Base-by-base conservation (phyloP, 352 stramenopile genomes). In the Globisporangium cederbergense region DNA sequence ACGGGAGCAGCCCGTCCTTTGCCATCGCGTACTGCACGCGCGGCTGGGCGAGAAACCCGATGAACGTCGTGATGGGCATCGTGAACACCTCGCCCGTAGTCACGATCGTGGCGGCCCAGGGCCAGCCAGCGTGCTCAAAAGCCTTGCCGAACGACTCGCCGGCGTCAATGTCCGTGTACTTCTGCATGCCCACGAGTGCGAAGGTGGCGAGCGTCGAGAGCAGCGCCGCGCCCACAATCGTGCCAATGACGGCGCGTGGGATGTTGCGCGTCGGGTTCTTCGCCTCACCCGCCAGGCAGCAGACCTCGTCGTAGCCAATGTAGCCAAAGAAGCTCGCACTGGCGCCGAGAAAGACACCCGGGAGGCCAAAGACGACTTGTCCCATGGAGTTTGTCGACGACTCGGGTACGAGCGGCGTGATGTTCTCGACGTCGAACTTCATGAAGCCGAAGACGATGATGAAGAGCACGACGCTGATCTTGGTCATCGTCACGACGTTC, bases 231-330 rank as follows among this genome's bases (percentile, higher is more conserved):
- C 91, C 83, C 11, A 89, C 49, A 53, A 98, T 86, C 2, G 92
- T 98, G 2, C 84, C 88, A 22, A 98, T 86, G 20, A 98, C 91
- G 0, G 90, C 89, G 11, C 83, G 74, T 0, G 95, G 94, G 47
- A 98, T 92, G 64, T 95, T 96, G 30, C 70, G 76, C 3, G 79
- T 81, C 16, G 91, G 89, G 72, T 97, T 78, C 67, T 91, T 95
- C 1, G 90, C 81, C 63, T 97, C 91, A 0, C 82, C 89, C 0
- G 93, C 91, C 14, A 98, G 68, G 58, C 95, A 98, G 71, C 93
- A 98, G 3, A 99, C 89, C 73, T 98, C 96, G 73, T 99, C 86
- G 70, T 97, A 99, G 14, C 97, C 97, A 60, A 99, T 88, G 71
- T 98, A 99, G 3, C 96, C 96, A 71, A 98, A 99, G 67, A 98